Conservation (phyloP, 768 basidiomycete genomes). For the Naganishia vaughanmartiniae region DNA sequence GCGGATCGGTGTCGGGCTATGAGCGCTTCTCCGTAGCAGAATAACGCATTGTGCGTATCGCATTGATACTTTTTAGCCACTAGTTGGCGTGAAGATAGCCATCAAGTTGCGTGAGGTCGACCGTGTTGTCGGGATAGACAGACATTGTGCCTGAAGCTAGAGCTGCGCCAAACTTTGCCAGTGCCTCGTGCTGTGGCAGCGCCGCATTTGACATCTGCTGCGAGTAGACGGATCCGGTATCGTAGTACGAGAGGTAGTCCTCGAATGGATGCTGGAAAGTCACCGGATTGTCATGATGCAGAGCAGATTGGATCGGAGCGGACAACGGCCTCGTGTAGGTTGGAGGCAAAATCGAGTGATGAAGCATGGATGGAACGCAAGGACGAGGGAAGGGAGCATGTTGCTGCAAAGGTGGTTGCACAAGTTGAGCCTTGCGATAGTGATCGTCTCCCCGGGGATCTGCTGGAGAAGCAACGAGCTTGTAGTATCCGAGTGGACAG, state of each 20-base stretch:
- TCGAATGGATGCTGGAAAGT: background rate
- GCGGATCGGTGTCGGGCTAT: background rate
- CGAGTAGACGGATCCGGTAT: background rate
- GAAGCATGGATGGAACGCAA: background rate
- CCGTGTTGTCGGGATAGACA: constrained; percentile 1
- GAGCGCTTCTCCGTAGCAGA: background rate
- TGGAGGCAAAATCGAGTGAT: background rate
- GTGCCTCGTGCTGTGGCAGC: background rate
- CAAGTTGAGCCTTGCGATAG: constrained; percentile 17
- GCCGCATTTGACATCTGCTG: background rate
- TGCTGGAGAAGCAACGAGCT: constrained; percentile 11
- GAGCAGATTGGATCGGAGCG: background rate
- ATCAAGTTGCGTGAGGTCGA: constrained; percentile 1
- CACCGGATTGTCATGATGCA: too few species aligned
- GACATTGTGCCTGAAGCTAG: background rate
- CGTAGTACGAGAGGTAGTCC: constrained; percentile 1
- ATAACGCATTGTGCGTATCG: background rate
- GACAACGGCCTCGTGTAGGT: background rate
- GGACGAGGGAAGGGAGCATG: background rate
- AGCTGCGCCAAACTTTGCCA: background rate
- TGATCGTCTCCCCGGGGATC: constrained; percentile 19
- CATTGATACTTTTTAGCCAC: background rate
- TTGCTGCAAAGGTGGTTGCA: constrained; percentile 9
- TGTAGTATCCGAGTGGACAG: constrained; percentile 17
- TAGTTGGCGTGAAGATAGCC: background rate